Conservation (phyloP, 108 stramenopile genomes). For the Seminavis robusta region DNA sequence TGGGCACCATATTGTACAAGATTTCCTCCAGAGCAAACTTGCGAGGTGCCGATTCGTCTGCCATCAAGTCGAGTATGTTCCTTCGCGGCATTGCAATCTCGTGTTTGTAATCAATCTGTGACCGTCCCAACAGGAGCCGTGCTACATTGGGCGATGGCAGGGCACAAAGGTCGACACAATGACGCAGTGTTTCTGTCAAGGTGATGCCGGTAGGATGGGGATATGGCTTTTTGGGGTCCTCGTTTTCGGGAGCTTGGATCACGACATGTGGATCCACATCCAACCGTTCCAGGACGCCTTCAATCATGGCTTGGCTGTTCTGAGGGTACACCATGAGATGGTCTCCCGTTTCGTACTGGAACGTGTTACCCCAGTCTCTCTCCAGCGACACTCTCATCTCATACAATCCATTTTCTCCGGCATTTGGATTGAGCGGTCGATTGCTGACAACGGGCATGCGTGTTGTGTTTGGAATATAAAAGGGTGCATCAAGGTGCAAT, state of each 20-base stretch:
- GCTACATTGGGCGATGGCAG: constrained; percentile 54
- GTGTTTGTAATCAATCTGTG: constrained; percentile 53
- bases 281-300: constrained; percentile 34
- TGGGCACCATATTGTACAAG: constrained; percentile 43
- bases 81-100: constrained; percentile 51
- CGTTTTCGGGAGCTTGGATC: constrained; percentile 15
- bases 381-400: constrained; percentile 38
- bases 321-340: constrained; percentile 66
- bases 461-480: constrained; percentile 28
- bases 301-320: constrained; percentile 44
- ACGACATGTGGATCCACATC: constrained; percentile 52
- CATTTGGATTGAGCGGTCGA: constrained; percentile 24
- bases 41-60: background rate
- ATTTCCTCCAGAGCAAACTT: constrained; percentile 57
- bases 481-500: constrained; percentile 36
- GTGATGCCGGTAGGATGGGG: constrained; percentile 54
- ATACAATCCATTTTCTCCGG: constrained; percentile 45
- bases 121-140: constrained; percentile 35
- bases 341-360: constrained; percentile 50
- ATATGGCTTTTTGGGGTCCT: constrained; percentile 22
- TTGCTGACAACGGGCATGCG: constrained; percentile 38
- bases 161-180: constrained; percentile 59
- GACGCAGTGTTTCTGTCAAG: constrained; percentile 54
- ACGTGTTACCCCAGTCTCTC: background rate
- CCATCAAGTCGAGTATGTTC: constrained; percentile 54